Evolutionary conservation across 495 filamentous ascomycete species (phyloP).

Genomic region (Podospora conica): DNA sequence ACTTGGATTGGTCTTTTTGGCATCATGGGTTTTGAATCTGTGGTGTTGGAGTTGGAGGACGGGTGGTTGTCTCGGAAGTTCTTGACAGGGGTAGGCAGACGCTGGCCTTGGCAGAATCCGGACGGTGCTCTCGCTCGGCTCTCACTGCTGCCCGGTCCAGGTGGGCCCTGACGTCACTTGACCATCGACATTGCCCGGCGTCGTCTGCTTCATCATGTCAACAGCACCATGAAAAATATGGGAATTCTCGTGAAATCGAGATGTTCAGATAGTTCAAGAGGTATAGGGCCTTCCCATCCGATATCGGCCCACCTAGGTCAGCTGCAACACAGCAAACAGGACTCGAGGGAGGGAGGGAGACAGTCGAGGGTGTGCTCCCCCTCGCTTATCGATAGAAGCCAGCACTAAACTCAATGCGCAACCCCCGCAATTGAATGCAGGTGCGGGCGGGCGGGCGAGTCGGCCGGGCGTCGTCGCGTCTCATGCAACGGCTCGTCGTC

Average conservation of each 20-base stretch:
- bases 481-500: neutral
- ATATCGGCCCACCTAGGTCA: neutral
- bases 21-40: too few relatives aligned
- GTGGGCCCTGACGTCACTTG: neutral
- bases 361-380: neutral
- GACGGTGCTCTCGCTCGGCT: neutral
- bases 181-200: neutral
- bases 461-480: neutral
- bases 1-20: too few relatives aligned
- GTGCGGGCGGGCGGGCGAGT: neutral
- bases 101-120: neutral
- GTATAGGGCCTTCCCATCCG: neutral
- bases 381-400: conserved; percentile 12
- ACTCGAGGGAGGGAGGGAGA: neutral
- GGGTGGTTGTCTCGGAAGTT: neutral
- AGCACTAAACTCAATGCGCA: conserved; percentile 4
- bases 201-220: neutral
- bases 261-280: neutral
- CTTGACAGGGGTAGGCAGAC: neutral
- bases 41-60: neutral
- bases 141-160: neutral
- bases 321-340: neutral
- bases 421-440: conserved; percentile 14
- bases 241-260: too few relatives aligned
- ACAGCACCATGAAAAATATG: too few relatives aligned